Evolutionary conservation across 805 yeast species (phyloP).

Genomic region (Naumovozyma castellii): DNA sequence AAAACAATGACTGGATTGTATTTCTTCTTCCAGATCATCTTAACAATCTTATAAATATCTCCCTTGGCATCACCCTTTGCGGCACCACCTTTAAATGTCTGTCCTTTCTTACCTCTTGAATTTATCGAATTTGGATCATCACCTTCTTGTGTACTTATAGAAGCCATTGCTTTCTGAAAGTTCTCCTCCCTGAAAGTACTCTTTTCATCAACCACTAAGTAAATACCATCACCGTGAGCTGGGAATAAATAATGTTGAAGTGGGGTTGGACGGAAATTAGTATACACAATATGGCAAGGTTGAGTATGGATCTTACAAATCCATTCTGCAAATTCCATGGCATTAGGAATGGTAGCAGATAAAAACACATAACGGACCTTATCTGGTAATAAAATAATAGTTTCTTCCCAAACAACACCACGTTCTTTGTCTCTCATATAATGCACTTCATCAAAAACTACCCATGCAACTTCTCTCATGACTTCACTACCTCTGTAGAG

Average conservation of each 20-base stretch:
- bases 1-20: conserved; percentile 97
- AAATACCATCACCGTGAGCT: conserved; percentile 97
- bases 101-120: conserved; percentile 61
- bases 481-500: conserved; percentile 94
- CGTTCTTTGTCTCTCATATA: conserved; percentile 96
- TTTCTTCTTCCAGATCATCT: conserved; percentile 94
- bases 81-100: conserved; percentile 75
- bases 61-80: conserved; percentile 55
- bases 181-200: conserved; percentile 94
- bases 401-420: conserved; percentile 99
- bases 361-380: conserved; percentile 89
- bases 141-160: conserved; percentile 71
- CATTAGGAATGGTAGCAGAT: conserved; percentile 96
- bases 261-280: conserved; percentile 98
- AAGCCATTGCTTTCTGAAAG: conserved; percentile 96
- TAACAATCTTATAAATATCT: conserved; percentile 91
- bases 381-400: conserved; percentile 89
- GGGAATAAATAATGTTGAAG: conserved; percentile 95
- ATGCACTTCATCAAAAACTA: conserved; percentile 94
- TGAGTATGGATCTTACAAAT: conserved; percentile 88
- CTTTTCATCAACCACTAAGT: conserved; percentile 94
- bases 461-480: conserved; percentile 99
- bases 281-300: conserved; percentile 97
- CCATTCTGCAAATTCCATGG: conserved; percentile 99
- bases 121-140: conserved; percentile 67